A percentile compares a stretch with the other conserved stretches of the same genome.
Conservation (phyloP, 345 rosid genomes). For the Aethionema arabicum region DNA sequence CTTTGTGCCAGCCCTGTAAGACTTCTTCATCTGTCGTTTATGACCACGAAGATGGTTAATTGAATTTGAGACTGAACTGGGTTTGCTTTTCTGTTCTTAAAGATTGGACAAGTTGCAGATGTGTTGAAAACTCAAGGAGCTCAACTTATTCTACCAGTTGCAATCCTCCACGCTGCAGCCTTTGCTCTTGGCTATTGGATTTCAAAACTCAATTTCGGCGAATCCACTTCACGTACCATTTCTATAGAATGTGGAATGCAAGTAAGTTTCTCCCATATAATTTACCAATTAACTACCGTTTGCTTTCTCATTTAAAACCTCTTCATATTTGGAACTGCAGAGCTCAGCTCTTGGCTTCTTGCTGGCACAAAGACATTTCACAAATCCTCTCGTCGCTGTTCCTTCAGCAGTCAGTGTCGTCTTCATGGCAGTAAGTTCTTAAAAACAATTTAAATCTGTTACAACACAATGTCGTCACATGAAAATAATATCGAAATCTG, state of each 20-base stretch:
- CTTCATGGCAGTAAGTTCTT: slow-evolving; percentile 83
- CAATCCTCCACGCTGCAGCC: slow-evolving; percentile 74
- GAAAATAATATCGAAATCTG: neutral
- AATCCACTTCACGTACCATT: slow-evolving; percentile 96
- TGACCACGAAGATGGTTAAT: neutral
- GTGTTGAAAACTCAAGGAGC: slow-evolving; percentile 90
- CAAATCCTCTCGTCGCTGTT: slow-evolving; percentile 89
- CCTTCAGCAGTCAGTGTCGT: slow-evolving; percentile 99
- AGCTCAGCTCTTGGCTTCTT: slow-evolving; percentile 97
- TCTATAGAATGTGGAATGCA: slow-evolving; percentile 99
- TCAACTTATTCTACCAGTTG: slow-evolving; percentile 84
- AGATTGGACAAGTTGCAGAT: slow-evolving; percentile 95
- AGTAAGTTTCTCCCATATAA: slow-evolving; percentile 51
- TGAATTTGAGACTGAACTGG: slow-evolving; percentile 13
- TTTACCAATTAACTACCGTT: neutral
- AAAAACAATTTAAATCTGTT: neutral
- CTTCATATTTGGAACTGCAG: slow-evolving; percentile 38
- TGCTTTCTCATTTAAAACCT: neutral
- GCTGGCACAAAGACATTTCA: slow-evolving; percentile 92
- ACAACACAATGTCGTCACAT: neutral
- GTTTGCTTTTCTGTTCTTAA: slow-evolving; percentile 12
- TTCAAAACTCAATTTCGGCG: slow-evolving; percentile 80
- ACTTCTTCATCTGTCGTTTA: slow-evolving; percentile 8
- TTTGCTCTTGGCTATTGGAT: slow-evolving; percentile 87
- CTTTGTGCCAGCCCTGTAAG: slow-evolving; percentile 99